phyloP scores from a whole-genome alignment of 805 yeast genomes.

The Candida nitratophila region DNA sequence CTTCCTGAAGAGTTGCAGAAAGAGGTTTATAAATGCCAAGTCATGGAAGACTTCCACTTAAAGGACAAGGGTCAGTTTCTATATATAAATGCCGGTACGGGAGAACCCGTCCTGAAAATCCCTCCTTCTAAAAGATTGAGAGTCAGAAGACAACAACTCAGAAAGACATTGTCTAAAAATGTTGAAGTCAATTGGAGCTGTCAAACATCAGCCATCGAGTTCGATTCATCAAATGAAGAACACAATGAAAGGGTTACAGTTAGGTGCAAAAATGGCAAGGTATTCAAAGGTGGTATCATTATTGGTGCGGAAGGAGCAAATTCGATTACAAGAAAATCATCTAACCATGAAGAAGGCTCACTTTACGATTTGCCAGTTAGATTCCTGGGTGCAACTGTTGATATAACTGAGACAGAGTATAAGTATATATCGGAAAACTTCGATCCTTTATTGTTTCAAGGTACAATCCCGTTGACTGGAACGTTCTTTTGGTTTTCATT shows the following conservation, averaged over 20 bases:
- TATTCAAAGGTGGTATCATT: slow-evolving; percentile 11
- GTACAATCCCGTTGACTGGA: slow-evolving; percentile 19
- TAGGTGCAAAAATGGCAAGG: slow-evolving; percentile 14
- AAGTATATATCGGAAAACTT: slow-evolving; percentile 11
- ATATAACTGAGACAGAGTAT: slow-evolving; percentile 16
- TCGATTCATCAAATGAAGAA: background rate
- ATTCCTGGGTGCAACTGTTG: slow-evolving; percentile 22
- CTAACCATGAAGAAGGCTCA: slow-evolving; percentile 14
- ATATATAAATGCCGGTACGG: slow-evolving; percentile 24
- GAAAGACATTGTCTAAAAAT: slow-evolving; percentile 17
- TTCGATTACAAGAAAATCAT: slow-evolving; percentile 16
- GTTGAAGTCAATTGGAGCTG: slow-evolving; percentile 24
- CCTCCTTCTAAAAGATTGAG: slow-evolving; percentile 25
- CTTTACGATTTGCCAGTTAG: slow-evolving; percentile 20
- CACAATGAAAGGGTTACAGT: slow-evolving; percentile 9
- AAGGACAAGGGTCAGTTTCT: slow-evolving; percentile 22
- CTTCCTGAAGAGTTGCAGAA: slow-evolving; percentile 16
- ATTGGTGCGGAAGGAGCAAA: slow-evolving; percentile 23
- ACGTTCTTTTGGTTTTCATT: slow-evolving; percentile 25
- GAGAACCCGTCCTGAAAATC: slow-evolving; percentile 19
- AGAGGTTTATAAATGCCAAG: slow-evolving; percentile 20
- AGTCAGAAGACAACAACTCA: slow-evolving; percentile 23
- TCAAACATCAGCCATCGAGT: slow-evolving; percentile 10
- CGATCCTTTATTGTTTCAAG: slow-evolving; percentile 25
- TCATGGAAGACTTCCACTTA: slow-evolving; percentile 19